phyloP scores from a whole-genome alignment of 345 rosid genomes.

The Salix udensis region DNA sequence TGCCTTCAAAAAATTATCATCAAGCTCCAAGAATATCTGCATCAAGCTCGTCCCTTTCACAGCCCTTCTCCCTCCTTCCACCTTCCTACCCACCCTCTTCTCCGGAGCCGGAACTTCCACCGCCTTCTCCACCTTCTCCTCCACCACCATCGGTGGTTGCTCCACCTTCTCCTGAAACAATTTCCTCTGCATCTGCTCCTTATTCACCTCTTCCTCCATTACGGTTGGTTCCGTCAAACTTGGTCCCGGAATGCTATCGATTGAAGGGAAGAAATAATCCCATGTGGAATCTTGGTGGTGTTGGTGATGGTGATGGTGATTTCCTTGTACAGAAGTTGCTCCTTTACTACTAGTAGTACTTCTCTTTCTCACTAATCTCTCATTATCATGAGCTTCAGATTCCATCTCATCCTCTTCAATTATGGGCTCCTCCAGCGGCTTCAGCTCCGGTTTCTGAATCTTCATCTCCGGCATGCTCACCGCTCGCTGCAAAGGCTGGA shows the following conservation, averaged over 20 bases:
- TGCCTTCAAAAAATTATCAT: slow-evolving; percentile 86
- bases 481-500: slow-evolving; percentile 50
- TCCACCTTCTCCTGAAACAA: slow-evolving; percentile 15
- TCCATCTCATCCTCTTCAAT: slow-evolving; percentile 55
- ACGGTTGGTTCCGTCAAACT: slow-evolving; percentile 41
- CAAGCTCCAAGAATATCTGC: slow-evolving; percentile 59
- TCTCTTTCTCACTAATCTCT: slow-evolving; percentile 52
- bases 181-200: slow-evolving; percentile 12
- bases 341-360: slow-evolving; percentile 28
- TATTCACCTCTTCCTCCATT: slow-evolving; percentile 38
- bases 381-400: slow-evolving; percentile 41
- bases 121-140: slow-evolving; percentile 18
- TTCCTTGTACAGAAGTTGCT: not conserved
- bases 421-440: slow-evolving; percentile 39
- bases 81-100: slow-evolving; percentile 23
- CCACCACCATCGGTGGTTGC: not conserved
- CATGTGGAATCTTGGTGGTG: slow-evolving; percentile 21
- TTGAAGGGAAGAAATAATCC: slow-evolving; percentile 45
- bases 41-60: slow-evolving; percentile 33
- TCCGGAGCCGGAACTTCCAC: slow-evolving; percentile 18
- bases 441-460: slow-evolving; percentile 41
- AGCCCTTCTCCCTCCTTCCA: slow-evolving; percentile 24
- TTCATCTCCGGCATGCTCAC: slow-evolving; percentile 81
- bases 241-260: slow-evolving; percentile 56
- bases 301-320: slow-evolving; percentile 13